Conservation (phyloP, 2,329 filamentous ascomycete species). For the Orbilia brochopaga region DNA sequence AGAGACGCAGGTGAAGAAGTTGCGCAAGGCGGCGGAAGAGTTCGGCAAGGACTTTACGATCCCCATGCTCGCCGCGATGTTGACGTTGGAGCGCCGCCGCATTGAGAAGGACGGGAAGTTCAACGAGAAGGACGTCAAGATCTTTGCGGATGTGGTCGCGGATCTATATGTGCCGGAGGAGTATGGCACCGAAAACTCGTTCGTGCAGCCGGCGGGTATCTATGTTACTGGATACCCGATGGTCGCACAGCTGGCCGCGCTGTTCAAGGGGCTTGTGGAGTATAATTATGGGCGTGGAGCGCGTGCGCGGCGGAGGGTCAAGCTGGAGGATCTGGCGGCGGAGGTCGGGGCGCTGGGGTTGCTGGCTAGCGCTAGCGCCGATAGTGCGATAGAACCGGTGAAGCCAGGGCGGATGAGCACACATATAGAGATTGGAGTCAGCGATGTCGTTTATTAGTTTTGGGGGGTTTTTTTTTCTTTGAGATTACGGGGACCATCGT, state of each 20-base stretch:
- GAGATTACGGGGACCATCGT: neutral
- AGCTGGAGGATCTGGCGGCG: slow-evolving; percentile 22
- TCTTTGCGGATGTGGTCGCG: slow-evolving; percentile 29
- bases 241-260: slow-evolving; percentile 30
- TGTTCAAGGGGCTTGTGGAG: slow-evolving; percentile 37
- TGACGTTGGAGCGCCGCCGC: slow-evolving; percentile 40
- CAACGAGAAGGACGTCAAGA: slow-evolving; percentile 29
- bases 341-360: slow-evolving; percentile 24
- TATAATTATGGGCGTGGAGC: slow-evolving; percentile 43
- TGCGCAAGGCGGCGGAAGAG: slow-evolving; percentile 24
- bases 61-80: slow-evolving; percentile 24
- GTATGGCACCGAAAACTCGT: slow-evolving; percentile 30
- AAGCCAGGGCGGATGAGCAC: slow-evolving; percentile 22
- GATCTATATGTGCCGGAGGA: slow-evolving; percentile 46
- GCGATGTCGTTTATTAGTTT: slow-evolving; percentile 20
- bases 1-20: slow-evolving; percentile 23
- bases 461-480: slow-evolving; percentile 3
- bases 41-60: slow-evolving; percentile 39
- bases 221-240: slow-evolving; percentile 41
- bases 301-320: slow-evolving; percentile 15
- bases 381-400: slow-evolving; percentile 20
- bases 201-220: slow-evolving; percentile 33
- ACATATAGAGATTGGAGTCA: slow-evolving; percentile 29
- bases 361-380: too few species aligned
- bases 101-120: slow-evolving; percentile 33